Conservation (phyloP, 495 filamentous ascomycete species). For the Penicillium ochrochloron region DNA sequence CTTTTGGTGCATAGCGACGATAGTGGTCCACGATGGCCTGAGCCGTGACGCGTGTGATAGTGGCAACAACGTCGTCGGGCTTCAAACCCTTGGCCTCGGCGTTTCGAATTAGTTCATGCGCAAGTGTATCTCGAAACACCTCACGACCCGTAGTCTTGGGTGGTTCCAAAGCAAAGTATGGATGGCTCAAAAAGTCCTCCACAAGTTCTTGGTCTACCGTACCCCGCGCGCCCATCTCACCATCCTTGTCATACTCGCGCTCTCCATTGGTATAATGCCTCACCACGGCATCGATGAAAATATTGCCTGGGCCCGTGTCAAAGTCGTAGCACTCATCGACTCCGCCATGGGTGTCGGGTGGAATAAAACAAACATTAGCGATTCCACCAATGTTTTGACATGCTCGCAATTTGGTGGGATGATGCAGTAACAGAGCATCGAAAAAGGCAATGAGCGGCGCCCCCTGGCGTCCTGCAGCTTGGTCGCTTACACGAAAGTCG, state of each 20-base stretch:
- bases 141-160: conserved; percentile 65
- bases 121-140: conserved; percentile 59
- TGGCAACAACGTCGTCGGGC: conserved; percentile 57
- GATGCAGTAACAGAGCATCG: conserved; percentile 57
- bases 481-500: conserved; percentile 51
- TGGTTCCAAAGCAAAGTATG: conserved; percentile 53
- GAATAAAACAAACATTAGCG: conserved; percentile 64
- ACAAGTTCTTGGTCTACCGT: conserved; percentile 57
- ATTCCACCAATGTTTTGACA: conserved; percentile 67
- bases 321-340: conserved; percentile 56
- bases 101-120: conserved; percentile 51
- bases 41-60: conserved; percentile 60
- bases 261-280: conserved; percentile 41
- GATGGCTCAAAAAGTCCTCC: conserved; percentile 53
- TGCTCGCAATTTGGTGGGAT: conserved; percentile 58
- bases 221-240: conserved; percentile 56
- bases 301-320: conserved; percentile 52
- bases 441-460: conserved; percentile 52
- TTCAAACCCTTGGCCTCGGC: conserved; percentile 47
- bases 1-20: conserved; percentile 52
- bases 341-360: conserved; percentile 54
- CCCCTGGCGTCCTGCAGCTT: conserved; percentile 51
- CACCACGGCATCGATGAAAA: conserved; percentile 48
- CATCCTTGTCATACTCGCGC: conserved; percentile 48
- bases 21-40: conserved; percentile 62